Evolutionary conservation across 2,329 filamentous ascomycete species (phyloP), one percentile per base, ranked within the genome.

Genomic region (Grosmannia penicillata): DNA sequence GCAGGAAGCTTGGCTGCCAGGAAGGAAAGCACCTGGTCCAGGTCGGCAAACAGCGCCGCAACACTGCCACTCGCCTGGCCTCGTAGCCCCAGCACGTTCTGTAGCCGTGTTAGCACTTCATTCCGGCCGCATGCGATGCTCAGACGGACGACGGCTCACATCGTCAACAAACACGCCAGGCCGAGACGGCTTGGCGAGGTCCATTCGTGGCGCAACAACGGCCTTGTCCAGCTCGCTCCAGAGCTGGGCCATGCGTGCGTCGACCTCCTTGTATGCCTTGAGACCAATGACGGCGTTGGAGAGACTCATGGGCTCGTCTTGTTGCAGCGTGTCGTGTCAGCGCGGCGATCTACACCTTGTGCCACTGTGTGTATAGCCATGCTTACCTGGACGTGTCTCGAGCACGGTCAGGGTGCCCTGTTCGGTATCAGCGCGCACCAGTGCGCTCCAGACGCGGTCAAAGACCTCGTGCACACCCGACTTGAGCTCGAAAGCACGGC

Each of bases 361-460:
- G 13, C 19, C 9, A 8, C 11, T 11, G 7, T 4, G 3, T 2
- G 4, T 8, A 4, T 11, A 7, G 13, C 15, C 33, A 24, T n/a
- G 28, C 56, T 35, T 55, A 76, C 73, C 65, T 54, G 70, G 54
- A 21, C 65, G 58, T 15, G 57, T 58, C 11, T 68, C 60, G 21
- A 61, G 62, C 25, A 93, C 67, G 1, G 62, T 66, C 8, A 91
- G 58, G 33, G 58, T 65, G 8, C 63, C 61, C 8, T 62, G 57
- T 18, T 70, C 61, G 1, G 63, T 55, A 49, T 89, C 73, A 15
- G 86, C 57, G 2, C 65, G 57, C 11, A 93, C 61, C 31, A 89
- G 61, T 0, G 67, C 62, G 41, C 71, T 70, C 84, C 86, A 95
- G n/a, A 77, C 68, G 39, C 66, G 64, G 31, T 73, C 70, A 28